Evolutionary conservation across 2,329 filamentous ascomycete genomes (phyloP).

Genomic region (Graphium sp.): DNA sequence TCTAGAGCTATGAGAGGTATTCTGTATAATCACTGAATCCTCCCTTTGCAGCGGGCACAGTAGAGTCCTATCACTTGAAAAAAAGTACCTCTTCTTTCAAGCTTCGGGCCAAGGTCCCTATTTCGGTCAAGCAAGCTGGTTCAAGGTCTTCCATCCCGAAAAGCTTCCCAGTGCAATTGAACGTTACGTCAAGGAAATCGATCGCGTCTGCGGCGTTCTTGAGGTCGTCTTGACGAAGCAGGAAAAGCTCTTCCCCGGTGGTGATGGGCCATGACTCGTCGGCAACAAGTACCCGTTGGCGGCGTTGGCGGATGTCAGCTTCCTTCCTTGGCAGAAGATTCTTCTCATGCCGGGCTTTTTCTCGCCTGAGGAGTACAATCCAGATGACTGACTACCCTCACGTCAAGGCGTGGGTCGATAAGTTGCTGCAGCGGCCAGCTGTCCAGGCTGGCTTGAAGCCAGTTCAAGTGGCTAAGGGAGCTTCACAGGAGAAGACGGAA

Average conservation of each 20-base stretch:
- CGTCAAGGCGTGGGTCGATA: slow-evolving; percentile 5
- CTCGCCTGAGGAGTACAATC: slow-evolving; percentile 1
- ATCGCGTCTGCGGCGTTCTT: slow-evolving; percentile 12
- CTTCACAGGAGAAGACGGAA: too few species aligned
- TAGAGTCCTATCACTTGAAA: slow-evolving; percentile 9
- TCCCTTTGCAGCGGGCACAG: slow-evolving; percentile 4
- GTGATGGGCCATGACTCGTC: slow-evolving; percentile 7
- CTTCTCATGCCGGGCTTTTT: slow-evolving; percentile 1
- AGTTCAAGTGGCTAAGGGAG: too few species aligned
- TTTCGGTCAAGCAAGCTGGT: slow-evolving; percentile 11
- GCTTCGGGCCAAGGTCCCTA: slow-evolving; percentile 18
- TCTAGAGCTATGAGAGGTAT: slow-evolving; percentile 1
- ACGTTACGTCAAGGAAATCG: slow-evolving; percentile 13
- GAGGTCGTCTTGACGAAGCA: slow-evolving; percentile 9
- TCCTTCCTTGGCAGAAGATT: slow-evolving; percentile 7
- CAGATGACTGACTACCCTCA: slow-evolving; percentile 5
- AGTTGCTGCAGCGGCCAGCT: slow-evolving; percentile 4
- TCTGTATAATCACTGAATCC: not conserved
- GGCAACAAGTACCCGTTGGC: slow-evolving; percentile 10
- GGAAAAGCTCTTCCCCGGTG: slow-evolving; percentile 1
- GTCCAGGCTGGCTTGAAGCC: too few species aligned
- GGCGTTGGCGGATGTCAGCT: slow-evolving; percentile 11
- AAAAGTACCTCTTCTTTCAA: slow-evolving; percentile 20
- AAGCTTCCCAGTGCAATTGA: slow-evolving; percentile 11
- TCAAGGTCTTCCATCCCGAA: slow-evolving; percentile 9